Evolutionary conservation across 371 early-diverging fungal species (phyloP).

Genomic region (Mucor mucedo): DNA sequence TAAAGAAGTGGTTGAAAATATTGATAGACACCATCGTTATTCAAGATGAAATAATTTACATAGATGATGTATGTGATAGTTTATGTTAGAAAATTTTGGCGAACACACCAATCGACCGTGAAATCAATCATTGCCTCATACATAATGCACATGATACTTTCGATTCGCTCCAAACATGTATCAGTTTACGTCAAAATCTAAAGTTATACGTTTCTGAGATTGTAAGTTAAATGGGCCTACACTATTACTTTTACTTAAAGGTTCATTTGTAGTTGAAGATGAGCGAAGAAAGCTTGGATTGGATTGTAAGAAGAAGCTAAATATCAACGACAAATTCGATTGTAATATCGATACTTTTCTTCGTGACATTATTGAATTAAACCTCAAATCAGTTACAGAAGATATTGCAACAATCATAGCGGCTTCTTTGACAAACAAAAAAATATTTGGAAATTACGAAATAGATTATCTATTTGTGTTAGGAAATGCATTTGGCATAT

Average conservation of each 20-base stretch:
- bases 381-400: not conserved
- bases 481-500: no score
- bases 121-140: not conserved
- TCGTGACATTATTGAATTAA: not conserved
- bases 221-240: no score
- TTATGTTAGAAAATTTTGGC: not conserved
- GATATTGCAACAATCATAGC: not conserved
- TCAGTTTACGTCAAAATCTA: no score
- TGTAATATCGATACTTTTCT: not conserved
- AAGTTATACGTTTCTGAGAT: no score
- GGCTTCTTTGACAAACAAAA: not conserved
- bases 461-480: no score
- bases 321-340: not conserved
- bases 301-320: not conserved
- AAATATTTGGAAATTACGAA: not conserved
- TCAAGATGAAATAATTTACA: not conserved
- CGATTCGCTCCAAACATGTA: no score
- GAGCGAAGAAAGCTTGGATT: not conserved
- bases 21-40: no score
- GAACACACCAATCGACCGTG: not conserved
- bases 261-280: no score
- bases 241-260: no score
- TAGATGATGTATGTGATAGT: not conserved
- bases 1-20: no score
- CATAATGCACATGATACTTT: not conserved